These are phyloP conservation scores for Camelina neglecta DNA, from an alignment of 345 rosid species.

Conservation along the genomic window DNA sequence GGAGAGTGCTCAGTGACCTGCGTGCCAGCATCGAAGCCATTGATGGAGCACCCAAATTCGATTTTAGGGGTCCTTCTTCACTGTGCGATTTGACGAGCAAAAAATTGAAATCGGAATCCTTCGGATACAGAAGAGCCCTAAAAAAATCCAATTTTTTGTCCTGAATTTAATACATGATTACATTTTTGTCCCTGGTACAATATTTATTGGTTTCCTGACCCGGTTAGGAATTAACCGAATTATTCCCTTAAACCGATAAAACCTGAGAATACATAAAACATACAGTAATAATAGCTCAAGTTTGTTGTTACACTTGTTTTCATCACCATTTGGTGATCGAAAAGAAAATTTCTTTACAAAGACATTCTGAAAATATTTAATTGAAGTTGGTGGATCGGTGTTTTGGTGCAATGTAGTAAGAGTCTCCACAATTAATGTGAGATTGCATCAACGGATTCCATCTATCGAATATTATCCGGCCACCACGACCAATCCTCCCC, in stretches of 20 bases:
- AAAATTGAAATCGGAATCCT: not conserved
- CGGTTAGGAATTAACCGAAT: slow-evolving; percentile 13
- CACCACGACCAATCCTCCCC: slow-evolving; percentile 98
- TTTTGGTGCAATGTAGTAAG: slow-evolving; percentile 69
- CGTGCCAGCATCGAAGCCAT: slow-evolving; percentile 89
- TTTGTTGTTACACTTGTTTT: not conserved
- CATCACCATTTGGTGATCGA: slow-evolving; percentile 27
- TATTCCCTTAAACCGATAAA: slow-evolving; percentile 8
- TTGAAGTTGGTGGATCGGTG: slow-evolving; percentile 58
- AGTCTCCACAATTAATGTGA: slow-evolving; percentile 66
- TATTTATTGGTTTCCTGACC: not conserved
- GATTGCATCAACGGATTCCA: slow-evolving; percentile 88
- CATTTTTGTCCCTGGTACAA: slow-evolving; percentile 24
- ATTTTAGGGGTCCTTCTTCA: slow-evolving; percentile 35
- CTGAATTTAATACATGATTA: not conserved
- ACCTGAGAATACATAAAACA: not conserved
- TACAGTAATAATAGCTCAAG: too few relatives aligned
- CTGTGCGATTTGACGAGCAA: slow-evolving; percentile 27
- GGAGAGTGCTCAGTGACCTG: slow-evolving; percentile 67
- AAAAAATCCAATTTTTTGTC: not conserved
- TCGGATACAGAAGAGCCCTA: slow-evolving; percentile 10
- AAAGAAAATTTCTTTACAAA: slow-evolving; percentile 33
- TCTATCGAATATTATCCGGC: slow-evolving; percentile 88
- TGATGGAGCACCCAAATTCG: slow-evolving; percentile 18
- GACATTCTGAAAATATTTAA: slow-evolving; percentile 34